Evolutionary conservation across 192 early-diverging fungal species (phyloP).

Genomic region (Allomyces arbusculus): DNA sequence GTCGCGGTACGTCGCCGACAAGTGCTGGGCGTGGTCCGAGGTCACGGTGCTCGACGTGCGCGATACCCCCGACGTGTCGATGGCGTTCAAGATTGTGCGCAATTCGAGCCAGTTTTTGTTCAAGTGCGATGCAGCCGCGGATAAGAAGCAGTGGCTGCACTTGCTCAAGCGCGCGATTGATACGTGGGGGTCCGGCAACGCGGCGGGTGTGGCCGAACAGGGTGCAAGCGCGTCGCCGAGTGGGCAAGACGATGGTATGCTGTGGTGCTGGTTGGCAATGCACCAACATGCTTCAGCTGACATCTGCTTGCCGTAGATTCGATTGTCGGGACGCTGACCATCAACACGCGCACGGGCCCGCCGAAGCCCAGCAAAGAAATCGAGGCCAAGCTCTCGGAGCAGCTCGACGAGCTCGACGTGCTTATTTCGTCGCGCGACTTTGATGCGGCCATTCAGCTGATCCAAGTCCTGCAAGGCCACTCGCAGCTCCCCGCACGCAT

Average conservation of each 20-base stretch:
- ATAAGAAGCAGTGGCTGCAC: slow-evolving; percentile 41
- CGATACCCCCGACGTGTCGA: slow-evolving; percentile 51
- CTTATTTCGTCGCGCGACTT: slow-evolving; percentile 83
- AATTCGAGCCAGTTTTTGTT: slow-evolving; percentile 63
- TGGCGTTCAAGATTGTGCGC: slow-evolving; percentile 67
- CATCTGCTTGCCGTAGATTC: too few species aligned
- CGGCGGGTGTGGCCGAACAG: slow-evolving; percentile 7
- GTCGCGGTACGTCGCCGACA: slow-evolving; percentile 55
- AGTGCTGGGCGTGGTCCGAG: slow-evolving; percentile 54
- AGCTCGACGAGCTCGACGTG: slow-evolving; percentile 78
- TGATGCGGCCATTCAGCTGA: slow-evolving; percentile 26
- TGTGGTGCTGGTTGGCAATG: too few species aligned
- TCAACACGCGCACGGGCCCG: neutral
- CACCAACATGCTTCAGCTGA: too few species aligned
- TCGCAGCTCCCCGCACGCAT: neutral
- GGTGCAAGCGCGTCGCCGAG: neutral
- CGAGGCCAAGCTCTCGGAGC: slow-evolving; percentile 38
- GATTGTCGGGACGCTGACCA: too few species aligned
- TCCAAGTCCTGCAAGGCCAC: neutral
- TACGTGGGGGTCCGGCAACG: too few species aligned
- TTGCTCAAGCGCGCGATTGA: slow-evolving; percentile 34
- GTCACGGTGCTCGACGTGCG: slow-evolving; percentile 67
- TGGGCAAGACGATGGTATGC: neutral
- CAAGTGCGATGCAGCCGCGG: slow-evolving; percentile 40
- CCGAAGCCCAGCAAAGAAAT: slow-evolving; percentile 2